Evolutionary conservation across 345 rosid genomes (phyloP).

Genomic region (Cardamine chenopodiifolia): DNA sequence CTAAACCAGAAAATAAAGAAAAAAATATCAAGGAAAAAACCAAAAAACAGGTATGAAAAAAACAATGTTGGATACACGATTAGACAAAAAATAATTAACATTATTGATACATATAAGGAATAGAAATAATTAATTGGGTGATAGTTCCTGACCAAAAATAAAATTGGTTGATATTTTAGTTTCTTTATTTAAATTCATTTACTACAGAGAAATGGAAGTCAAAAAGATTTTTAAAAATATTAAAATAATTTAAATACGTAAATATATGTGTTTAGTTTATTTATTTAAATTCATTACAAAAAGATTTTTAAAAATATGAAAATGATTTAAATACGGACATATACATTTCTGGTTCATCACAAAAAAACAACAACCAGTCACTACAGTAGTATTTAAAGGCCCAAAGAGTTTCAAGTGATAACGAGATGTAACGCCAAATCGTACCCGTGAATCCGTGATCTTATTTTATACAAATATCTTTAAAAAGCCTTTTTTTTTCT

Average conservation of each 20-base stretch:
- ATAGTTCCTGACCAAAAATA: background rate
- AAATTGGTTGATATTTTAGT: background rate
- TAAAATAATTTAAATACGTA: background rate
- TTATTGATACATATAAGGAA: background rate
- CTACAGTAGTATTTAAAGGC: background rate
- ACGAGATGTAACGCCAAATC: constrained; percentile 22
- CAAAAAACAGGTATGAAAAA: background rate
- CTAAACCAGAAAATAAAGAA: background rate
- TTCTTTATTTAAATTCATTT: background rate
- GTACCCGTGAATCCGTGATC: constrained; percentile 22
- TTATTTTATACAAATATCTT: background rate
- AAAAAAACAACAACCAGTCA: constrained; percentile 1
- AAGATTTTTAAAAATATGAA: background rate
- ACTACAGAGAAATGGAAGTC: background rate
- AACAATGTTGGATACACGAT: background rate
- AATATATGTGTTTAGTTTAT: background rate
- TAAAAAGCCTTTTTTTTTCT: background rate
- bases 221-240: background rate
- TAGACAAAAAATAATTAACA: background rate
- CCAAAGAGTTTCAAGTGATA: constrained; percentile 7
- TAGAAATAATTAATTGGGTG: background rate
- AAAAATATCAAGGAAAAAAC: background rate
- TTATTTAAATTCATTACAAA: background rate
- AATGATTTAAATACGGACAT: background rate
- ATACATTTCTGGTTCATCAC: background rate